These are phyloP conservation scores for Microbotryum scabiosae DNA, from an alignment of 1,284 basidiomycete genomes.

Conservation along the genomic window DNA sequence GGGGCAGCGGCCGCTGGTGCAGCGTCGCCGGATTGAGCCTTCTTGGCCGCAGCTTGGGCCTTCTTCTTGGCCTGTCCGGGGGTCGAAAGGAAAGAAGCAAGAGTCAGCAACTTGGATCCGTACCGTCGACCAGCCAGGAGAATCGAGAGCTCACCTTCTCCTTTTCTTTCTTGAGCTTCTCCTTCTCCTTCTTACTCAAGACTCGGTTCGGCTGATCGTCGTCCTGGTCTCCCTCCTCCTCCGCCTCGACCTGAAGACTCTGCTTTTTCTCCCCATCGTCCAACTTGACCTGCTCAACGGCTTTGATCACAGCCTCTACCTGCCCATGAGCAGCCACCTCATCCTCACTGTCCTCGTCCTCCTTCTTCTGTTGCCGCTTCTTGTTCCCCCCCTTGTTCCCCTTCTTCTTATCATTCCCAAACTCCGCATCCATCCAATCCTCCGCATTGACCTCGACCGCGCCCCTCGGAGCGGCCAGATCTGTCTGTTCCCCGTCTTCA, in stretches of 20 bases:
- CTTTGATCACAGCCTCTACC: too few species aligned
- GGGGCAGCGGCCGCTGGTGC: conserved; percentile 26
- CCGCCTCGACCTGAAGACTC: conserved; percentile 34
- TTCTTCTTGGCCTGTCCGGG: conserved; percentile 78
- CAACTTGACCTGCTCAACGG: conserved; percentile 9
- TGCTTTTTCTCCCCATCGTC: conserved; percentile 6
- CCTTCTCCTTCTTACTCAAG: conserved; percentile 84
- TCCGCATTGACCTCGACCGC: conserved; percentile 52
- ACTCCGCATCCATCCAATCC: conserved; percentile 59
- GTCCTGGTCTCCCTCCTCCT: conserved; percentile 44
- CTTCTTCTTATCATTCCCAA: conserved; percentile 54
- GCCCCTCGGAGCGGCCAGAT: conserved; percentile 43
- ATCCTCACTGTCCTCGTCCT: background rate
- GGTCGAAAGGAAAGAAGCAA: conserved; percentile 3
- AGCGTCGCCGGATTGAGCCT: conserved; percentile 45
- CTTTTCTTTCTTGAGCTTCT: conserved; percentile 84
- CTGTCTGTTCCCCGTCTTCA: conserved; percentile 34
- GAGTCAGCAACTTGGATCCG: background rate
- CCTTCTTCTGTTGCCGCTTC: conserved; percentile 28
- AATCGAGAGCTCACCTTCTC: conserved; percentile 58
- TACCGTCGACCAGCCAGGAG: too few species aligned
- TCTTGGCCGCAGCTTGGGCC: conserved; percentile 80
- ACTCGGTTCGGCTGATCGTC: conserved; percentile 50
- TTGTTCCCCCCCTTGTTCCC: conserved; percentile 47
- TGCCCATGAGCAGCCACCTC: conserved; percentile 22